Conservation (phyloP, 208 protist genomes). For the Jaenimonas drosophilae region DNA sequence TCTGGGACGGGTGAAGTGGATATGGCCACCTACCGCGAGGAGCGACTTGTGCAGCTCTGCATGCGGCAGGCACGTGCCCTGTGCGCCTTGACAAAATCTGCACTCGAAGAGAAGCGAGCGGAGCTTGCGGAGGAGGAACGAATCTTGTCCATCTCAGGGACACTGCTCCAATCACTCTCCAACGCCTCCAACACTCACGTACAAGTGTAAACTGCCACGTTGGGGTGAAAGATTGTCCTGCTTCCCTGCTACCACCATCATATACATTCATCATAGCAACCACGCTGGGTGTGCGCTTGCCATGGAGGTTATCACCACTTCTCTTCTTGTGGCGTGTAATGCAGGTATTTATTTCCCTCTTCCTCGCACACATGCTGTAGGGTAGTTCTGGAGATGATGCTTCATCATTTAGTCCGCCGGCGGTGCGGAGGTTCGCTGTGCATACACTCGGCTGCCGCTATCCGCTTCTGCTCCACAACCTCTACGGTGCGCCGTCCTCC, state of each 20-base stretch:
- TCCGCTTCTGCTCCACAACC: too few species aligned
- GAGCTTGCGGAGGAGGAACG: constrained; percentile 23
- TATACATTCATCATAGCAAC: background rate
- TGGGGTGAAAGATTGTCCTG: background rate
- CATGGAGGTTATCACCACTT: background rate
- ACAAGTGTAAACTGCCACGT: background rate
- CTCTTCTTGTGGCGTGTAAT: background rate
- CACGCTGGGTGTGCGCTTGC: too few species aligned
- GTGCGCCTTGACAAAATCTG: constrained; percentile 30
- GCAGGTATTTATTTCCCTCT: background rate
- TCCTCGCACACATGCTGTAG: too few species aligned
- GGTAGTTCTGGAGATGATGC: too few species aligned
- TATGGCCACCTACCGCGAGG: constrained; percentile 9
- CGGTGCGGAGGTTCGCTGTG: too few species aligned
- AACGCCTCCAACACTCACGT: background rate
- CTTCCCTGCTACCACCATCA: background rate
- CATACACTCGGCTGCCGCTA: too few species aligned
- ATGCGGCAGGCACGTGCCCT: constrained; percentile 58
- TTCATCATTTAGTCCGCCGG: too few species aligned
- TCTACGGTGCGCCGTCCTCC: too few species aligned
- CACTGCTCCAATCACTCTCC: constrained; percentile 1
- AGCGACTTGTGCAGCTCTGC: constrained; percentile 43
- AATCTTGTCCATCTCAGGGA: constrained; percentile 5
- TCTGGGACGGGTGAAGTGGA: constrained; percentile 11
- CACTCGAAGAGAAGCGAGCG: constrained; percentile 12